Evolutionary conservation across 192 early-diverging fungal species (phyloP).

Genomic region (Geranomyces variabilis): DNA sequence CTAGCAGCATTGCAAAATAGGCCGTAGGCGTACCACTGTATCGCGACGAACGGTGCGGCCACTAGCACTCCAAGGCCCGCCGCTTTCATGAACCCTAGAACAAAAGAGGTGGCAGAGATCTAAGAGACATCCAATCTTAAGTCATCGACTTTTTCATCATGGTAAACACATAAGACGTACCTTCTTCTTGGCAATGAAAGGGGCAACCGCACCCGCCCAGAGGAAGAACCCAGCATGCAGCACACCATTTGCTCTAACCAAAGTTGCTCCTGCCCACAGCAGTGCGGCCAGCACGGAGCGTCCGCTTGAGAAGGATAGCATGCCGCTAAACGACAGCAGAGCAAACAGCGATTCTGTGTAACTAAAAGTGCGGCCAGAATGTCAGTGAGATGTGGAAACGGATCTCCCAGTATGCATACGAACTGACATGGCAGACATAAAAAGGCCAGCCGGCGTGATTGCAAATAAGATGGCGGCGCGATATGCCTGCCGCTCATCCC

Average conservation of each 20-base stretch:
- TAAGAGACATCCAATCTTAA: neutral
- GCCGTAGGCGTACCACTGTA: slow-evolving; percentile 39
- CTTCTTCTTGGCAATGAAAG: neutral
- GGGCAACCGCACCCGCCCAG: slow-evolving; percentile 62
- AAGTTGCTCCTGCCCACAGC: slow-evolving; percentile 59
- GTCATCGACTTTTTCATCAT: too few relatives aligned
- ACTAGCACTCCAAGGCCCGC: slow-evolving; percentile 20
- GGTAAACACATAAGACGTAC: too few relatives aligned
- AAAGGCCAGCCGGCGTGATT: slow-evolving; percentile 77
- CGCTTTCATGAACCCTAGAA: slow-evolving; percentile 19
- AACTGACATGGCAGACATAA: slow-evolving; percentile 81
- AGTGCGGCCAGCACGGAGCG: slow-evolving; percentile 66
- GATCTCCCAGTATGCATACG: neutral
- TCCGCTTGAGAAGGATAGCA: slow-evolving; percentile 54
- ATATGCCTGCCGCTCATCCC: slow-evolving; percentile 61
- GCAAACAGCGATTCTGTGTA: slow-evolving; percentile 88
- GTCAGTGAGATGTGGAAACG: neutral
- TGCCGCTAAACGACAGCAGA: slow-evolving; percentile 74
- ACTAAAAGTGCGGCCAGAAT: slow-evolving; percentile 17
- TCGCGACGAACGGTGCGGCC: slow-evolving; percentile 28
- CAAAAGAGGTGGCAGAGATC: neutral
- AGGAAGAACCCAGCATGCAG: slow-evolving; percentile 81
- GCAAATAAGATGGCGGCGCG: slow-evolving; percentile 72
- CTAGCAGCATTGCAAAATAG: slow-evolving; percentile 57
- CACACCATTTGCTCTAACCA: slow-evolving; percentile 80